Percentiles rank a stretch among this genome's conserved stretches.
phyloP scores from a whole-genome alignment of 1,139 yeast genomes.

The Saccharomyces hybrid region DNA sequence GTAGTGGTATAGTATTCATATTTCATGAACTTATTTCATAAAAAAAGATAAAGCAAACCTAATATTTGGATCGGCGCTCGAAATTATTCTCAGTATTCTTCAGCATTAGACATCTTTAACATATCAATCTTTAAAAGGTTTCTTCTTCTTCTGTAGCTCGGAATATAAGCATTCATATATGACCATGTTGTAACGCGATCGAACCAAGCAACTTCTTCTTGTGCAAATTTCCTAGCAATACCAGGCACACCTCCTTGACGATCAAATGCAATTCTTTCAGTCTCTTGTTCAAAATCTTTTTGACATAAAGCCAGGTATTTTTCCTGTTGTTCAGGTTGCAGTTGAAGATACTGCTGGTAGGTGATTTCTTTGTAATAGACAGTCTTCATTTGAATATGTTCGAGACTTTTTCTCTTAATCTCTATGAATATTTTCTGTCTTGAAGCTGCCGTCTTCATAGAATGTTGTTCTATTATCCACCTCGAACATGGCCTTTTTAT shows the following conservation, averaged over 20 bases:
- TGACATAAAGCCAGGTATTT: constrained; percentile 11
- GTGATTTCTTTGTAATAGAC: neutral
- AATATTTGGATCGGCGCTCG: neutral
- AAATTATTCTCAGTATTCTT: neutral
- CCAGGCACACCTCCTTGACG: constrained; percentile 12
- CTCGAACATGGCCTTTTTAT: neutral
- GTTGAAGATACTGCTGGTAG: neutral
- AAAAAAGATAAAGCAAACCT: neutral
- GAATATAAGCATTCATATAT: constrained; percentile 11
- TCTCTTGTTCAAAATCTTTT: constrained; percentile 8
- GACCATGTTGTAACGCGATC: constrained; percentile 14
- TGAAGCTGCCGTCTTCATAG: too few relatives aligned
- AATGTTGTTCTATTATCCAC: neutral
- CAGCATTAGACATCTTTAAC: neutral
- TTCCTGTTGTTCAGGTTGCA: constrained; percentile 6
- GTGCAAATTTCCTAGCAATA: constrained; percentile 9
- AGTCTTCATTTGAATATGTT: neutral
- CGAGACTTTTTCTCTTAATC: neutral
- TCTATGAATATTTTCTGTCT: neutral
- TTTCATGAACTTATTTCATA: neutral
- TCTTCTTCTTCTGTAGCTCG: constrained; percentile 3
- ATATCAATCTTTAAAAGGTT: neutral
- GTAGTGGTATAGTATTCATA: neutral
- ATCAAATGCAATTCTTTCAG: constrained; percentile 9
- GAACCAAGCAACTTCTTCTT: constrained; percentile 10